Base-by-base conservation (phyloP, 371 early-diverging fungal species). In the Haplosporangium sp. region DNA sequence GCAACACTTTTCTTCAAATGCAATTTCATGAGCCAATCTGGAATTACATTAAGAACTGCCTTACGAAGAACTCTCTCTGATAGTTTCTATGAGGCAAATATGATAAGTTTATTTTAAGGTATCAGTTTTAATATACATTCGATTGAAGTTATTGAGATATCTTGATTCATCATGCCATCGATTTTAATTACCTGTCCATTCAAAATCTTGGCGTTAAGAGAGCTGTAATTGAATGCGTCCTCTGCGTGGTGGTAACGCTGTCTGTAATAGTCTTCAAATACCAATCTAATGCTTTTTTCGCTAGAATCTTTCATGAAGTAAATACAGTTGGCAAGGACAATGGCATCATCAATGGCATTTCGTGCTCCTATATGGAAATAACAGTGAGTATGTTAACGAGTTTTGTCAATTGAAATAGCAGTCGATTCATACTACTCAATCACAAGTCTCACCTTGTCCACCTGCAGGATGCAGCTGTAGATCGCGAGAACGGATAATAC, bases 331-430 rank as follows among this genome's bases (percentile, higher is more conserved):
- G 44, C 69, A 6, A 69, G 62, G 11, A 61, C 20, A 3, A 69
- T 61, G 1, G 69, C 69, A 34, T 69, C 69, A 27, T 69, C 62
- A 40, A 69, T 69, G 8, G 69, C 69, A 35, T 69, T 69, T 17
- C 61, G 61, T 10, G 69, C 69, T n/a, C 69, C 69, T 61, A 52
- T 8, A 52, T 8, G 6, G 17, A 13, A 17, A 13, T 8, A 10
- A 6, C 0, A 15, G 5, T 27, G 27, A 15, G 13, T 15, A 9
- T 37, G 2, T 7, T 6, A 61, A 5, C 6, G 39, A 13, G 9
- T 1, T 45, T 27, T 27, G 27, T 27, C 27, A 27, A 27, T 0
- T 19, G 39, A 38, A 42, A 40, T 52, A 61, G 4, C 17, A 19
- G 2, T n/a, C 17, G 1, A n/a, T 27, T 1, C 42, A 42, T 6